A percentile compares a stretch with the other conserved stretches of the same genome.
Conservation (phyloP, 1,284 basidiomycete genomes). For the Cutaneotrichosporon sp. region DNA sequence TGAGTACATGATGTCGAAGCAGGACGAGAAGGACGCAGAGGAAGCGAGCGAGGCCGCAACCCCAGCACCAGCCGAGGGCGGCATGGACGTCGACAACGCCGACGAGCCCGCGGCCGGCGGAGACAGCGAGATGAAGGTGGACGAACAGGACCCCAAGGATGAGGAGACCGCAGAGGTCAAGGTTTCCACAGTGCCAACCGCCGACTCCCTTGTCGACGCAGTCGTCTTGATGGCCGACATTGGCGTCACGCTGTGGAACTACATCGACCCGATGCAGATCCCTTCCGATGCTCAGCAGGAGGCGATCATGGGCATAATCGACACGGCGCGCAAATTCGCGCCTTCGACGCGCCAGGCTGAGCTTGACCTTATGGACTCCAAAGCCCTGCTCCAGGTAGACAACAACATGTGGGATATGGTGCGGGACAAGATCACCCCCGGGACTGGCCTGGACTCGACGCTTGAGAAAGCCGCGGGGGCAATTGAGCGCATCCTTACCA, state of each 20-base stretch:
- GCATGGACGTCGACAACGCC: slow-evolving; percentile 14
- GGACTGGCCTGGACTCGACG: slow-evolving; percentile 24
- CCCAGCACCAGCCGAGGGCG: slow-evolving; percentile 8
- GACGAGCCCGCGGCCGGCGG: slow-evolving; percentile 7
- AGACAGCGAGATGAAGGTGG: slow-evolving; percentile 6
- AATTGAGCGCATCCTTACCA: slow-evolving; percentile 25
- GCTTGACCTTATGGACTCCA: slow-evolving; percentile 40
- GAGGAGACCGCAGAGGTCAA: slow-evolving; percentile 22
- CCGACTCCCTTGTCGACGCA: slow-evolving; percentile 39
- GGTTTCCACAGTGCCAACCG: slow-evolving; percentile 35
- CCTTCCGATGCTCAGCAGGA: slow-evolving; percentile 34
- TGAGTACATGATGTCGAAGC: slow-evolving; percentile 15
- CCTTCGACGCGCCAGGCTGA: slow-evolving; percentile 36
- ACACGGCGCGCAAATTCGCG: slow-evolving; percentile 22
- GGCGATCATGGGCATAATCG: slow-evolving; percentile 29
- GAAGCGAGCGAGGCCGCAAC: slow-evolving; percentile 6
- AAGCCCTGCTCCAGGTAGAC: slow-evolving; percentile 39
- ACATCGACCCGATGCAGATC: slow-evolving; percentile 21
- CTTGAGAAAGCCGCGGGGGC: slow-evolving; percentile 34
- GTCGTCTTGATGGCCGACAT: slow-evolving; percentile 33
- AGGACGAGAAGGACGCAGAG: slow-evolving; percentile 8
- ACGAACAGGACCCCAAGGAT: slow-evolving; percentile 50
- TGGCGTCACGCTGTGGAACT: slow-evolving; percentile 37
- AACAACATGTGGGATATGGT: slow-evolving; percentile 38
- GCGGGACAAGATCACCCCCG: slow-evolving; percentile 27